These are phyloP conservation scores for Corchorus capsularis DNA, from an alignment of 345 rosid species.

Conservation along the genomic window DNA sequence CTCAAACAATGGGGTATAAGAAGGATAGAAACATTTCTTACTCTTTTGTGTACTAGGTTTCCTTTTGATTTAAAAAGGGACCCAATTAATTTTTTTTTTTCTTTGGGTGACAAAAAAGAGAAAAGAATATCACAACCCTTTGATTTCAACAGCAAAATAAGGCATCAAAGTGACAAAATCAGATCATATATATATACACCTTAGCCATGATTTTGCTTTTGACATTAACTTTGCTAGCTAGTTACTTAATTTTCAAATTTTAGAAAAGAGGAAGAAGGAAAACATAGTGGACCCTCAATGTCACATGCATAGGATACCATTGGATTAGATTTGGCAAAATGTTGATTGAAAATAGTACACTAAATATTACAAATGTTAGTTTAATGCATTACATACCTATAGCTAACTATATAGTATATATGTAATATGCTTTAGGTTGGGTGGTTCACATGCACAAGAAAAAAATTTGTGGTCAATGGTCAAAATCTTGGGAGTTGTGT, in stretches of 20 bases:
- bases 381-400: neutral
- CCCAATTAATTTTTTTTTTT: neutral
- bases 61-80: neutral
- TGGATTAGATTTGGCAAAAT: constrained; percentile 8
- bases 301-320: constrained; percentile 37
- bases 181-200: no score
- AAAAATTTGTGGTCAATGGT: constrained; percentile 25
- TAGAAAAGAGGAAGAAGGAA: neutral
- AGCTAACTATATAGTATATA: neutral
- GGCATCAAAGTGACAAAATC: neutral
- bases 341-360: neutral
- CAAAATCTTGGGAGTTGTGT: constrained; percentile 23
- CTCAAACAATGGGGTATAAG: neutral
- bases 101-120: neutral
- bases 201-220: constrained; percentile 18
- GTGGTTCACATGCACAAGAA: constrained; percentile 14
- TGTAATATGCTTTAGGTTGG: no score
- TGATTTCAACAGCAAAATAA: neutral
- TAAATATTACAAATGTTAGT: neutral
- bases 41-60: neutral
- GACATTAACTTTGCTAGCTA: neutral
- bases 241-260: neutral
- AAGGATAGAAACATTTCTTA: no score
- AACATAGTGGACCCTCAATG: constrained; percentile 13
- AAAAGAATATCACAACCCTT: neutral